Percentiles rank a stretch among this genome's conserved stretches.
Conservation (phyloP, 768 basidiomycete species). For the Leccinum pellstonianum region DNA sequence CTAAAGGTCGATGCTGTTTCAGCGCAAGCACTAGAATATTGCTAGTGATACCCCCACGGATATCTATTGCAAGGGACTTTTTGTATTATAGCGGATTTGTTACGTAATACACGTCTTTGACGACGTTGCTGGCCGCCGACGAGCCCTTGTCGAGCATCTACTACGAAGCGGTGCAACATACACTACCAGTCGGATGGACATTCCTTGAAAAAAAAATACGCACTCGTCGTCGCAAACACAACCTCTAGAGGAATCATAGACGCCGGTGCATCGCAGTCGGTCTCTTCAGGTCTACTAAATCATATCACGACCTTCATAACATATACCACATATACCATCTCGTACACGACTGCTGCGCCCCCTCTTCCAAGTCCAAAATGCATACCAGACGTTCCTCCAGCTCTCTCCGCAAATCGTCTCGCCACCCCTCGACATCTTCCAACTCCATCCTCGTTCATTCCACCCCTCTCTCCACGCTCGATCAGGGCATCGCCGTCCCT, state of each 20-base stretch:
- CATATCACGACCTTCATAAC: slow-evolving; percentile 12
- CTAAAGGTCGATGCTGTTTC: background rate
- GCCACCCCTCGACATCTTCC: slow-evolving; percentile 28
- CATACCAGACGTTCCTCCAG: slow-evolving; percentile 28
- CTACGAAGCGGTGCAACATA: slow-evolving; percentile 3
- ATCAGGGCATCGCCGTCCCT: slow-evolving; percentile 30
- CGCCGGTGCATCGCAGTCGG: background rate
- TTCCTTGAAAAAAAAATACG: slow-evolving; percentile 21
- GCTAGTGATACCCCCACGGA: background rate
- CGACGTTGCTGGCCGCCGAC: background rate
- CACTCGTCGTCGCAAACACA: slow-evolving; percentile 9
- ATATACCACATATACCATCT: slow-evolving; percentile 7
- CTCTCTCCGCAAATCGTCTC: slow-evolving; percentile 31
- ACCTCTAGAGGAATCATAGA: background rate
- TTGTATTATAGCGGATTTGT: background rate
- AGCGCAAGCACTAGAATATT: background rate
- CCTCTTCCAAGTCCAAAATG: slow-evolving; percentile 14
- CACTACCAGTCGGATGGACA: slow-evolving; percentile 26
- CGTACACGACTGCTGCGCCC: background rate
- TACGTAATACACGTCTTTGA: slow-evolving; percentile 17
- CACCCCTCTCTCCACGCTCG: slow-evolving; percentile 32
- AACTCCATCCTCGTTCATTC: slow-evolving; percentile 22
- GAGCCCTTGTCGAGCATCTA: background rate
- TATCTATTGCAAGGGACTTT: background rate
- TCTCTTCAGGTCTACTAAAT: slow-evolving; percentile 13